A percentile compares a stretch with the other conserved stretches of the same genome.
Conservation (phyloP, 495 filamentous ascomycete species). For the Penicillium salamii region DNA sequence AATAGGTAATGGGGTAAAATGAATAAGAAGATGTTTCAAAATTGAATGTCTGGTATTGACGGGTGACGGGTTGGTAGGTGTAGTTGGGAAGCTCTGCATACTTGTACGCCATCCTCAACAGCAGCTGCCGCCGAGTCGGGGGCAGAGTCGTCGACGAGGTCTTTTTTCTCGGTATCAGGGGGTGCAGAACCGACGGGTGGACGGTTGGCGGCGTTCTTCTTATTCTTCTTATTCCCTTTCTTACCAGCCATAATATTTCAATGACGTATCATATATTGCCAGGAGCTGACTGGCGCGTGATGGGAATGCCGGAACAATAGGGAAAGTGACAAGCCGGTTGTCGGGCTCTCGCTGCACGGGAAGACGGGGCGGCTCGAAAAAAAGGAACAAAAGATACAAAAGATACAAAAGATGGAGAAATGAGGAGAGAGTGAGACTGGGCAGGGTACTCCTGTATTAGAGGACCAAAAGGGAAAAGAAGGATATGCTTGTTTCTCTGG, state of each 20-base stretch:
- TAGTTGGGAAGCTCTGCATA: slow-evolving; percentile 44
- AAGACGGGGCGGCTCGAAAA: slow-evolving; percentile 18
- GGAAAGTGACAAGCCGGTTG: slow-evolving; percentile 29
- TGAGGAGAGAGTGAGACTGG: slow-evolving; percentile 25
- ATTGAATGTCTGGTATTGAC: slow-evolving; percentile 43
- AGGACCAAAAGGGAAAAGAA: slow-evolving; percentile 27
- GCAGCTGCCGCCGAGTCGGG: slow-evolving; percentile 29
- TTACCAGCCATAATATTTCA: slow-evolving; percentile 39
- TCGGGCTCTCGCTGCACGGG: slow-evolving; percentile 28
- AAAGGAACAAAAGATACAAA: slow-evolving; percentile 7
- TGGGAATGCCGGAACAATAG: slow-evolving; percentile 31
- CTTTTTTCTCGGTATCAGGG: slow-evolving; percentile 17
- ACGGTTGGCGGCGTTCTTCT: slow-evolving; percentile 33
- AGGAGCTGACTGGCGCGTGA: slow-evolving; percentile 24
- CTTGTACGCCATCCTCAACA: slow-evolving; percentile 38
- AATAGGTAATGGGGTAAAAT: slow-evolving; percentile 35
- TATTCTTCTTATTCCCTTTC: slow-evolving; percentile 31
- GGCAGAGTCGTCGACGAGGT: slow-evolving; percentile 16
- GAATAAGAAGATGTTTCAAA: slow-evolving; percentile 31
- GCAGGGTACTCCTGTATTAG: slow-evolving; percentile 32
- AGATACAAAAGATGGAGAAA: slow-evolving; percentile 24
- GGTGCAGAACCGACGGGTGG: slow-evolving; percentile 28
- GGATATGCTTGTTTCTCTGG: slow-evolving; percentile 28
- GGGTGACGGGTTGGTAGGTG: slow-evolving; percentile 37
- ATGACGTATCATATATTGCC: slow-evolving; percentile 32